These are phyloP conservation scores for Cyberlindnera petersonii DNA, from an alignment of 805 yeast genomes.

Conservation along the genomic window DNA sequence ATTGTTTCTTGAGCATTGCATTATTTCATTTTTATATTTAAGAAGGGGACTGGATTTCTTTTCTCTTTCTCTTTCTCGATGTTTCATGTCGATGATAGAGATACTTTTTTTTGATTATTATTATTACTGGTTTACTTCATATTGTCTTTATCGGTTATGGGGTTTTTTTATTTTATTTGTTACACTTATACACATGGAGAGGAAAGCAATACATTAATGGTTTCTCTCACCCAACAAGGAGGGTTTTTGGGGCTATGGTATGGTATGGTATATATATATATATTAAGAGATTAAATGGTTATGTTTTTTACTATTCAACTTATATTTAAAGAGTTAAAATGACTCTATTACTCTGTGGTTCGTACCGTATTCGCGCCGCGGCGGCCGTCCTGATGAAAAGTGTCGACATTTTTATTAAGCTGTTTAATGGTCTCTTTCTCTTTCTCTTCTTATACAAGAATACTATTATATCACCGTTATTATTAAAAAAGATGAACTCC, in stretches of 20 bases:
- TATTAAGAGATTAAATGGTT: not conserved
- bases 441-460: no score
- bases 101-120: not conserved
- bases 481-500: conserved; percentile 14
- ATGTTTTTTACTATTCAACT: no score
- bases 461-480: not conserved
- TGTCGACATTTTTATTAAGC: no score
- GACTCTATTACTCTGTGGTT: conserved; percentile 1
- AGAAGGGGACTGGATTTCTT: not conserved
- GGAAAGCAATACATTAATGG: no score
- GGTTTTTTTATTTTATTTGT: not conserved
- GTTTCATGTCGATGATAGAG: no score
- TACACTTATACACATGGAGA: not conserved
- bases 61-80: no score
- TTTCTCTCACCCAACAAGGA: no score
- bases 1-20: no score
- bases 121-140: not conserved
- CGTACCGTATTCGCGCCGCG: not conserved
- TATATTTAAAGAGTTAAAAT: no score
- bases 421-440: no score
- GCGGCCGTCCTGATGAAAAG: not conserved
- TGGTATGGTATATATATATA: not conserved
- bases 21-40: no score
- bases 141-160: not conserved
- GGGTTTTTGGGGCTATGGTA: no score